Base-by-base conservation (phyloP, 139 green algal genomes). In the Astrephomene gubernaculifera region DNA sequence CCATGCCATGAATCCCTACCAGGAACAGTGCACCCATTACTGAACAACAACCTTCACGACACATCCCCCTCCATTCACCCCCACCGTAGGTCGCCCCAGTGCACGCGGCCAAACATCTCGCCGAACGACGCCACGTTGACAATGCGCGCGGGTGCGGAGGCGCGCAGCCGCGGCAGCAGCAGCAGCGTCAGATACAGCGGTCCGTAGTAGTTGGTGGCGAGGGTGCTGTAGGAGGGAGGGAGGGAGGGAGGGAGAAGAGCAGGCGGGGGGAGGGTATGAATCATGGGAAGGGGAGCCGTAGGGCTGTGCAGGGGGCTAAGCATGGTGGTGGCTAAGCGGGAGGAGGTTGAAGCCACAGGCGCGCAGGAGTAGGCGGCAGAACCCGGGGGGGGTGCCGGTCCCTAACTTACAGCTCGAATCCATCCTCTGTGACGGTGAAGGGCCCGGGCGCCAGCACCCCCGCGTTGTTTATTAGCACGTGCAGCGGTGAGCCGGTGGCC, bases 391-490 rank as follows among this genome's bases (percentile, higher is more conserved):
- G n/a, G n/a, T n/a, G n/a, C n/a, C n/a, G n/a, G n/a, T n/a, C 43
- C 63, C 71, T 14, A 1, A 61, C 67, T 31, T 35, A 79, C 43
- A 27, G n/a, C 43, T 81, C 43, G 38, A 81, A 57, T 2, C 79
- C 79, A 4, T 86, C 79, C 29, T 57, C 65, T 14, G 79, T 86
- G 31, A 70, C 7, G 2, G 33, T 17, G 45, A 79, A 76, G 44
- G 65, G 65, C 3, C 38, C 60, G 49, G 61, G 81, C 49, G 90
- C 83, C 86, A 95, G 65, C 38, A 92, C 83, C 10, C 92, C 93
- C 24, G 92, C 94, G 72, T 96, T 97, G 89, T 96, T 95, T 60
- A 97, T 86, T n/a, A 97, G 90, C 63, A 95, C 31, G 78, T 97
- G 76, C 33, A 94, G 82, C 0, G 87, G 85, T 19, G 72, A 19